Conservation (phyloP, 305 asterid genomes). For the Fraxinus ornus region DNA sequence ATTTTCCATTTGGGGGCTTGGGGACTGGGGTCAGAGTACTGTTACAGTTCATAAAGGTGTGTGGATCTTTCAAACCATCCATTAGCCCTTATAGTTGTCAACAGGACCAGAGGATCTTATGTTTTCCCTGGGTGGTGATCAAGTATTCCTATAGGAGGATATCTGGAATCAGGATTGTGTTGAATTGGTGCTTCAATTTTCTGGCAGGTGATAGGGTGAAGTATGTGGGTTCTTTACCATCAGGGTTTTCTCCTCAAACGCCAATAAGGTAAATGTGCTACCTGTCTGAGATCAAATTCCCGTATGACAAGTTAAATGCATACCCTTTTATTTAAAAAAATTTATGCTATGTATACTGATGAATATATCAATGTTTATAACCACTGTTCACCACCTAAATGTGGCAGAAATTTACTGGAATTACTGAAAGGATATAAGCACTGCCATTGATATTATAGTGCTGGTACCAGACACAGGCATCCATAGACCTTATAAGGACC, state of each 20-base stretch:
- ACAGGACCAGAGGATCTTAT: not conserved
- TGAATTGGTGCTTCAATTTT: slow-evolving; percentile 23
- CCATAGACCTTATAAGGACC: not conserved
- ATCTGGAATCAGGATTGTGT: slow-evolving; percentile 8
- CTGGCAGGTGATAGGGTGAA: slow-evolving; percentile 82
- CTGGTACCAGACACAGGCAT: not conserved
- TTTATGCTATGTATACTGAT: not conserved
- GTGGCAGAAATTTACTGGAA: not conserved
- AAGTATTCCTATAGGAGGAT: not conserved
- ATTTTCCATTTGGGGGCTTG: not conserved
- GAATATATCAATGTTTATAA: not conserved
- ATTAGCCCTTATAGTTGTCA: not conserved
- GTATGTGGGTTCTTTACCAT: slow-evolving; percentile 58
- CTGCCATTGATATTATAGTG: not conserved
- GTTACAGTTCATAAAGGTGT: not conserved
- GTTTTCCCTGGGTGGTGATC: not conserved
- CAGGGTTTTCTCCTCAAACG: slow-evolving; percentile 55
- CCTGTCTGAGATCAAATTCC: slow-evolving; percentile 13
- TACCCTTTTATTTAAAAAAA: not conserved
- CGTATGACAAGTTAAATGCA: not conserved
- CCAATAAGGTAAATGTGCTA: slow-evolving; percentile 51
- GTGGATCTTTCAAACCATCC: not conserved
- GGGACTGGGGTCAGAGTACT: not conserved
- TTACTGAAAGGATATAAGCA: not conserved
- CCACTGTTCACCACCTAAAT: not conserved